phyloP scores from a whole-genome alignment of 768 basidiomycete species.

The Hygrocybe punicea region DNA sequence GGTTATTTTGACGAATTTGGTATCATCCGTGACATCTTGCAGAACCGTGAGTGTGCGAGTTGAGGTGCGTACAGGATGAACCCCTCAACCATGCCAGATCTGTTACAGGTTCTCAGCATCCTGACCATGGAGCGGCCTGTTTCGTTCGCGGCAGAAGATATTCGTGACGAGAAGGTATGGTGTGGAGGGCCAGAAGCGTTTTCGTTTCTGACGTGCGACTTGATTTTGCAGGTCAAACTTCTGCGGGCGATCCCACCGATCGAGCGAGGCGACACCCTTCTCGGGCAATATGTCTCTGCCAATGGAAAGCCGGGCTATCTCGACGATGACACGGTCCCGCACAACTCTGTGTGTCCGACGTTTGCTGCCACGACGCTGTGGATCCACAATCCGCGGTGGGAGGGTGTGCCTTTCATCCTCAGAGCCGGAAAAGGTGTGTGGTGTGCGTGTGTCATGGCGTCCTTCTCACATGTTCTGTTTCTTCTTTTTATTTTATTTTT shows the following conservation, averaged over 20 bases:
- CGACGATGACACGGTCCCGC: constrained; percentile 94
- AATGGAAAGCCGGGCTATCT: constrained; percentile 98
- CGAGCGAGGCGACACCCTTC: constrained; percentile 69
- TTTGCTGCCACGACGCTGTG: constrained; percentile 86
- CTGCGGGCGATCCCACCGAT: constrained; percentile 88
- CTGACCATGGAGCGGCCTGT: constrained; percentile 98
- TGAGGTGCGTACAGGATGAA: constrained; percentile 14
- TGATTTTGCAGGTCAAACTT: constrained; percentile 77
- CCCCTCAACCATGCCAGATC: constrained; percentile 51
- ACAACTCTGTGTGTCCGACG: constrained; percentile 87
- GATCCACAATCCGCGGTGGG: constrained; percentile 97
- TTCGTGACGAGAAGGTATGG: constrained; percentile 95
- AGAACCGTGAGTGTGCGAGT: constrained; percentile 82
- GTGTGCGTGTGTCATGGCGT: neutral
- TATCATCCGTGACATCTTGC: constrained; percentile 94
- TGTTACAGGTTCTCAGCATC: constrained; percentile 91
- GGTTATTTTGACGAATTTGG: constrained; percentile 99
- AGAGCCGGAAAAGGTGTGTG: constrained; percentile 91
- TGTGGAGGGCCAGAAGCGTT: constrained; percentile 10
- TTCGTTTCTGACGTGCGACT: constrained; percentile 3
- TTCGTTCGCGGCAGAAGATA: constrained; percentile 94
- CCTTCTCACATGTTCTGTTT: constrained; percentile 14
- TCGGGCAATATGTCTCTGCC: constrained; percentile 89
- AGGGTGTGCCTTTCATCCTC: constrained; percentile 97
- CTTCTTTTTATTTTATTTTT: constrained; percentile 9